Evolutionary conservation across 768 basidiomycete species (phyloP).

Genomic region (Pleurotus pulmonarius): DNA sequence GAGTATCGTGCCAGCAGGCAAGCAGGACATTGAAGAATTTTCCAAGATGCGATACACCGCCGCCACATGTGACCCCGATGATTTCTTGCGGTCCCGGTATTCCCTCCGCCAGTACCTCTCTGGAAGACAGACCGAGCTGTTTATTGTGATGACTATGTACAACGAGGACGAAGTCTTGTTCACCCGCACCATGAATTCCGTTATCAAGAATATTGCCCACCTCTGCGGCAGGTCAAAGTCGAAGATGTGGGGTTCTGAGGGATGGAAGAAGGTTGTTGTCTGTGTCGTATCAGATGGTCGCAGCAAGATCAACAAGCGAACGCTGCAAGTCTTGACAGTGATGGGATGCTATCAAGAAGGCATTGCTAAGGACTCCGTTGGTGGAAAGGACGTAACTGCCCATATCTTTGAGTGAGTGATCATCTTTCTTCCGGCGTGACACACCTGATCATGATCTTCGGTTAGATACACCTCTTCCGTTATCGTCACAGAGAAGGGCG

Average conservation of each 20-base stretch:
- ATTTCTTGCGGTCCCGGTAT: constrained; percentile 76
- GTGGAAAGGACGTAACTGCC: constrained; percentile 86
- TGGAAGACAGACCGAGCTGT: constrained; percentile 83
- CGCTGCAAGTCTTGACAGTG: constrained; percentile 84
- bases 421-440: neutral
- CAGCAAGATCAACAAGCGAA: constrained; percentile 84
- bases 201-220: constrained; percentile 84
- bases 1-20: constrained; percentile 69
- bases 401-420: constrained; percentile 82
- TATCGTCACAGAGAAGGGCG: constrained; percentile 74
- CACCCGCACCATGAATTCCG: constrained; percentile 80
- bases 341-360: constrained; percentile 91
- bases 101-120: constrained; percentile 76
- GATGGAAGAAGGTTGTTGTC: constrained; percentile 89
- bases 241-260: constrained; percentile 83
- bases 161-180: constrained; percentile 87
- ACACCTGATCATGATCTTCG: neutral
- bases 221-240: constrained; percentile 67
- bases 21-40: constrained; percentile 64
- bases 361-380: constrained; percentile 84
- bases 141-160: constrained; percentile 97
- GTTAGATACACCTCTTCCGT: constrained; percentile 74
- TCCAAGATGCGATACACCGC: constrained; percentile 87
- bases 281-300: constrained; percentile 86
- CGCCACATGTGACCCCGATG: constrained; percentile 86